These are phyloP conservation scores for Vigna unguiculata DNA, from an alignment of 306 rosid species.

Conservation along the genomic window DNA sequence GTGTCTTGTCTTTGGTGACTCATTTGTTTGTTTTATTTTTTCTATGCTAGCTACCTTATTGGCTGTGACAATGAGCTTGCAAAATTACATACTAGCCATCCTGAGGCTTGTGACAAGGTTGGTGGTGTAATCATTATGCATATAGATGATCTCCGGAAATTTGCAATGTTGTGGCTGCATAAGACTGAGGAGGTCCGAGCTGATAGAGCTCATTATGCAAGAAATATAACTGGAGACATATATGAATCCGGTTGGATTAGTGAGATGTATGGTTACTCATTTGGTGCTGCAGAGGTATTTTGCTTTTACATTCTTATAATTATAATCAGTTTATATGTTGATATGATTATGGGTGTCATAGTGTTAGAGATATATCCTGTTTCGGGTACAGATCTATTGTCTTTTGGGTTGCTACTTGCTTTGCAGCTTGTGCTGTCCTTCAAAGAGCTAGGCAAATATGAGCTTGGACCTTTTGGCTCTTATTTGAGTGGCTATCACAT, in stretches of 20 bases:
- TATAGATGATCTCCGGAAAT: constrained; percentile 86
- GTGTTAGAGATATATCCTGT: constrained; percentile 9
- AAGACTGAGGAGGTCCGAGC: constrained; percentile 98
- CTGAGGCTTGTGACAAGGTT: constrained; percentile 97
- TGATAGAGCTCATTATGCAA: constrained; percentile 93
- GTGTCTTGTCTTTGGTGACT: constrained; percentile 12
- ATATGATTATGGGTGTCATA: constrained; percentile 21
- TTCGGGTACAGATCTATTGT: neutral
- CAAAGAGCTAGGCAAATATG: neutral
- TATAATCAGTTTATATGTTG: constrained; percentile 11
- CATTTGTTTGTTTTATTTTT: constrained; percentile 26
- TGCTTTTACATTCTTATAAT: constrained; percentile 30
- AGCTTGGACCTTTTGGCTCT: constrained; percentile 8
- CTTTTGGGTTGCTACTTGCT: constrained; percentile 1
- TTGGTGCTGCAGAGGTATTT: constrained; percentile 98
- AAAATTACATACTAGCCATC: constrained; percentile 89
- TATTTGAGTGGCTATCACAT: constrained; percentile 6
- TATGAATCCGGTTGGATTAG: constrained; percentile 96
- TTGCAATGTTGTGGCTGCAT: constrained; percentile 92
- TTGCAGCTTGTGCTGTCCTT: neutral
- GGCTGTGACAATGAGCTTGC: constrained; percentile 97
- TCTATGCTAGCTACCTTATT: constrained; percentile 78
- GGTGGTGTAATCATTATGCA: constrained; percentile 99
- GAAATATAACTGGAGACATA: constrained; percentile 94
- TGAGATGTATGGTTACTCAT: constrained; percentile 99